Base-by-base conservation (phyloP, 1,139 yeast genomes). In the Suhomyces ambrosiae region DNA sequence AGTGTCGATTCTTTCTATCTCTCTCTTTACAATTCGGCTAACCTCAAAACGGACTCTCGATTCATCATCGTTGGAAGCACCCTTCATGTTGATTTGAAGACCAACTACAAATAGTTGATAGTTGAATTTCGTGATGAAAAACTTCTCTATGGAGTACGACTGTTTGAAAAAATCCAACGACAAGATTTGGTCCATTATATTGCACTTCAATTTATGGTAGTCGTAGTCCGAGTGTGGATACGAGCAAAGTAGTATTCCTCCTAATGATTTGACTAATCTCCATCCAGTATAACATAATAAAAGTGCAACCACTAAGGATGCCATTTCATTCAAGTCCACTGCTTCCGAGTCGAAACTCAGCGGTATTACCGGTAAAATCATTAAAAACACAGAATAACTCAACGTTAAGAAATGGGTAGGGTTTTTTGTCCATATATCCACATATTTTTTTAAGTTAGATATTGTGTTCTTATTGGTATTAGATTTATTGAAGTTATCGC, bases 1-100 rank as follows among this genome's bases (percentile, higher is more conserved):
- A 39, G 47, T 26, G 30, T 49, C 63, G 47, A 45, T 48, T 11
- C 41, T 45, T 32, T 50, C 47, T n/a, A 65, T 47, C 28, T 58
- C 61, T 12, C 49, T 58, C 32, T 60, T 62, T 5, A 83, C 58
- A 22, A 81, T 65, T 25, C 77, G 68, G 37, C 69, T 68, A 2
- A 79, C 64, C 37, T 83, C 82, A 46, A 73, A 71, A 37, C 85
- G 58, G 30, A 84, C 53, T 23, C 69, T 61, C 1, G 79, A 61
- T 52, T 84, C 92, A 40, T 83, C 88, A 42, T 82, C 87, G 40
- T 76, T 76, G 5, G 84, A 76, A 1, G 82, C 85, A n/a, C 90
- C 90, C 31, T 65, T 60, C 84, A 84, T 80, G 21, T 56, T 57
- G 7, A 84, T 48, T 39, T 66, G 71, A 25, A 82, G 48, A 2